These are phyloP conservation scores for Toxicodendron radicans DNA, from an alignment of 345 rosid genomes.

Conservation along the genomic window DNA sequence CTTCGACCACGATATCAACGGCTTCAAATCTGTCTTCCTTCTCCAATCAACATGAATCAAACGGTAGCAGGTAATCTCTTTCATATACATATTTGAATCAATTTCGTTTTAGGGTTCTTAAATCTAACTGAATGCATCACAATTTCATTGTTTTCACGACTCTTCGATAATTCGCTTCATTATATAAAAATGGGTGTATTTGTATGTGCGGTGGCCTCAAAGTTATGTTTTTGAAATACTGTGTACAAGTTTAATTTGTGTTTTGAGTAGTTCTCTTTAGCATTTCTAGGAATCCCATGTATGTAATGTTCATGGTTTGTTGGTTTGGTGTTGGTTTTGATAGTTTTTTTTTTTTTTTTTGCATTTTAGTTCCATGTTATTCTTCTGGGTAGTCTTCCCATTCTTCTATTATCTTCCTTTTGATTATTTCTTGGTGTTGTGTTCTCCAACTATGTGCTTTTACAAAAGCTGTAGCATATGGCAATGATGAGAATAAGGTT, in stretches of 20 bases:
- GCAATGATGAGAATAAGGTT: conserved; percentile 59
- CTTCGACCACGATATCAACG: no score
- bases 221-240: no score
- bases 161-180: background rate
- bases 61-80: no score
- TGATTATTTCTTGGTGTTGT: background rate
- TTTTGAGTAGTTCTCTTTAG: background rate
- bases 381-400: background rate
- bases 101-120: no score
- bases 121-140: no score
- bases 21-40: no score
- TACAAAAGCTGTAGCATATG: conserved; percentile 82
- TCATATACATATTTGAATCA: no score
- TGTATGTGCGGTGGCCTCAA: background rate
- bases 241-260: background rate
- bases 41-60: no score
- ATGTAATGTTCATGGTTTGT: background rate
- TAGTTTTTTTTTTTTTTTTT: background rate
- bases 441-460: conserved; percentile 15
- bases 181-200: background rate
- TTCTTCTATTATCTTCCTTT: background rate
- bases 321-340: no score
- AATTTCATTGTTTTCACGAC: no score
- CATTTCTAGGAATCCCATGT: background rate
- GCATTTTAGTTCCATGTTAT: background rate